Conservation (phyloP, 768 basidiomycete genomes). For the Glaciozyma antarctica region DNA sequence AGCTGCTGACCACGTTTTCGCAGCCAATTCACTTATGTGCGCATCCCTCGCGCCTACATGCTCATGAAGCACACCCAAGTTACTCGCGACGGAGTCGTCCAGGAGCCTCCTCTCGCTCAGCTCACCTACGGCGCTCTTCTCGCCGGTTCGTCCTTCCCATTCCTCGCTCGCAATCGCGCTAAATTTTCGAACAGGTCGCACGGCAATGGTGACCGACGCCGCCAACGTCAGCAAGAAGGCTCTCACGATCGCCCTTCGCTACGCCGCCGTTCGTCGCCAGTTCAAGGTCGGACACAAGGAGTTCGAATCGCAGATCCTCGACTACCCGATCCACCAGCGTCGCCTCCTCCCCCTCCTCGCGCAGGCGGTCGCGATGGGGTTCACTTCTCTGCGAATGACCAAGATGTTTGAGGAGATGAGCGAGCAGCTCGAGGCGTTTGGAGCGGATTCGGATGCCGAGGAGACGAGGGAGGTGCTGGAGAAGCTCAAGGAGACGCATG, state of each 20-base stretch:
- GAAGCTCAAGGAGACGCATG: conserved; percentile 45
- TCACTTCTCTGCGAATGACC: conserved; percentile 36
- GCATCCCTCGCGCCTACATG: conserved; percentile 43
- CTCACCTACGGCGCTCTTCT: conserved; percentile 45
- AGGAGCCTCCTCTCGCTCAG: conserved; percentile 43
- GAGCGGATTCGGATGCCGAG: conserved; percentile 32
- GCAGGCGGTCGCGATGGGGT: conserved; percentile 37
- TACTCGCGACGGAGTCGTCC: conserved; percentile 41
- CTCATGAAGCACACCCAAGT: conserved; percentile 45
- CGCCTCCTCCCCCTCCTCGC: conserved; percentile 37
- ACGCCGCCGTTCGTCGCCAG: conserved; percentile 43
- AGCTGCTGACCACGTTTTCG: background rate
- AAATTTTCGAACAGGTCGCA: conserved; percentile 31
- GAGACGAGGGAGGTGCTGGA: conserved; percentile 42
- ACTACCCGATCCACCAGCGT: conserved; percentile 43
- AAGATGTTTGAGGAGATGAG: conserved; percentile 31
- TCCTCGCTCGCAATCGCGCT: no score
- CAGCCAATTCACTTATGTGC: conserved; percentile 42
- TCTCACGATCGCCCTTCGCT: conserved; percentile 44
- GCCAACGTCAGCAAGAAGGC: conserved; percentile 44
- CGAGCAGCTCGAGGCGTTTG: conserved; percentile 32
- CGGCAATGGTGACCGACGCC: conserved; percentile 32
- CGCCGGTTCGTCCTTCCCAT: background rate
- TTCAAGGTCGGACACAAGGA: conserved; percentile 42
- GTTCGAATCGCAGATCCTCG: conserved; percentile 43